Percentiles rank a stretch among this genome's conserved stretches.
Evolutionary conservation across 139 green algal genomes (phyloP).

Genomic region (Protoeuglena noctilucae): DNA sequence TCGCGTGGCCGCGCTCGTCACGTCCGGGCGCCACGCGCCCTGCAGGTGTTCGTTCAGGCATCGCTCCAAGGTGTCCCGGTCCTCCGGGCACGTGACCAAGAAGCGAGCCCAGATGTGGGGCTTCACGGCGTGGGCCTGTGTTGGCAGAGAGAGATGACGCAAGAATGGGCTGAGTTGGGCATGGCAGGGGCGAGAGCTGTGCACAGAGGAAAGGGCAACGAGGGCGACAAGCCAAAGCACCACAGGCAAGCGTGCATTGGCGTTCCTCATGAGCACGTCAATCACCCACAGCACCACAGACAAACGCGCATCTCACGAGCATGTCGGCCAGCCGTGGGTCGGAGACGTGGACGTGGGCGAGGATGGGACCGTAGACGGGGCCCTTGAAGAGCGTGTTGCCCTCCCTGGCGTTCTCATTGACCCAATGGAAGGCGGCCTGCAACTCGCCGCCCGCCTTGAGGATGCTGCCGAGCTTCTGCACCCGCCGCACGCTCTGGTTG

Average conservation of each 20-base stretch:
- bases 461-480: conserved; percentile 16
- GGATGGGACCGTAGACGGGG: conserved; percentile 41
- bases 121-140: not conserved
- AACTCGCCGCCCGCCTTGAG: conserved; percentile 16
- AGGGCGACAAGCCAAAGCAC: not conserved
- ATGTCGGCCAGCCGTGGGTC: conserved; percentile 23
- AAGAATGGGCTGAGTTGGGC: not conserved
- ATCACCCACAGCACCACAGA: too few relatives aligned
- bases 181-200: not conserved
- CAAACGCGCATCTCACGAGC: too few relatives aligned
- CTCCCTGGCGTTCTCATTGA: conserved; percentile 17
- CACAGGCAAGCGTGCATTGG: too few relatives aligned
- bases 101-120: conserved; percentile 21
- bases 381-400: conserved; percentile 25
- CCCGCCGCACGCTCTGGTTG: not conserved
- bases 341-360: conserved; percentile 31
- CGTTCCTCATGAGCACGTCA: too few relatives aligned
- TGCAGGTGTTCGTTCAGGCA: not conserved
- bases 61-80: conserved; percentile 25
- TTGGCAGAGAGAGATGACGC: not conserved
- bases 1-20: not conserved
- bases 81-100: conserved; percentile 22
- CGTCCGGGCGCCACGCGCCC: not conserved
- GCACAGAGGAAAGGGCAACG: not conserved
- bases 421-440: conserved; percentile 17